Conservation (phyloP, 2,329 filamentous ascomycete species). For the Colletotrichum lentis region DNA sequence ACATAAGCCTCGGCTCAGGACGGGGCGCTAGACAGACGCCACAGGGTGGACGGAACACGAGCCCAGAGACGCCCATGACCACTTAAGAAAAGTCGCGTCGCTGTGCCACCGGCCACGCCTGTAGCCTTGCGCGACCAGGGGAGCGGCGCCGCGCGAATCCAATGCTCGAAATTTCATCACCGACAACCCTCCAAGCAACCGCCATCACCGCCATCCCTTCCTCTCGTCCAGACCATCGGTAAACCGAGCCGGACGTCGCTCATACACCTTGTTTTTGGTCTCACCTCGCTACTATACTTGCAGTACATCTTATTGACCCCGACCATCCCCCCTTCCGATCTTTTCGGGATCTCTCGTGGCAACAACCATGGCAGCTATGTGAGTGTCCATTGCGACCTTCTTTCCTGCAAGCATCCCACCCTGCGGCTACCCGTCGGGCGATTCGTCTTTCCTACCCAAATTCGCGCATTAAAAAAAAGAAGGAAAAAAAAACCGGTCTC, state of each 20-base stretch:
- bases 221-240: background rate
- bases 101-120: constrained; percentile 27
- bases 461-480: constrained; percentile 44
- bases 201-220: constrained; percentile 21
- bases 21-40: no score
- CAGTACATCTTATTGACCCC: background rate
- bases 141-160: constrained; percentile 22
- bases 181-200: constrained; percentile 16
- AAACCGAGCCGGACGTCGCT: constrained; percentile 14
- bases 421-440: background rate
- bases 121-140: constrained; percentile 35
- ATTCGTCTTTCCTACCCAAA: constrained; percentile 31
- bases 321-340: background rate
- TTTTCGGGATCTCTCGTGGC: constrained; percentile 7
- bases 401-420: constrained; percentile 3
- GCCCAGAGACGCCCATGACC: constrained; percentile 3
- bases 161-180: constrained; percentile 35
- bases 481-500: no score
- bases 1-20: no score
- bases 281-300: background rate
- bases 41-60: background rate
- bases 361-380: constrained; percentile 38
- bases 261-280: background rate
- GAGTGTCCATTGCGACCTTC: constrained; percentile 14
- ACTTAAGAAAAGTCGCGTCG: constrained; percentile 38